Conservation (phyloP, 768 basidiomycete species). For the Russula dissimulans region DNA sequence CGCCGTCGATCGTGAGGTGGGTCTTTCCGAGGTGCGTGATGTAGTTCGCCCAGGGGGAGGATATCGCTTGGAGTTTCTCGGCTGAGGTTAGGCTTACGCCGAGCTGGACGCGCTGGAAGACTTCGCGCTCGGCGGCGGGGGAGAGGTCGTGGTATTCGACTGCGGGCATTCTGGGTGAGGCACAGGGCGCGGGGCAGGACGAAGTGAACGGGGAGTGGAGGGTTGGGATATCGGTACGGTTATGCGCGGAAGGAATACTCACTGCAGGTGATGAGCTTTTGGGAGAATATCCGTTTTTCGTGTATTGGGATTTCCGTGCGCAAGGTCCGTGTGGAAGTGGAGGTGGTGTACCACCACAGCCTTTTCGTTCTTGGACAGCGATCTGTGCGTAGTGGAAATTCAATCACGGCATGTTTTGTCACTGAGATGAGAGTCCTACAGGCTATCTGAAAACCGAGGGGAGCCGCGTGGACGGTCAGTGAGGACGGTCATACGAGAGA, state of each 20-base stretch:
- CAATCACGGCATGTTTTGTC: background rate
- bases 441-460: conserved; percentile 35
- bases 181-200: background rate
- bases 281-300: conserved; percentile 41
- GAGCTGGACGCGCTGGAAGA: conserved; percentile 75
- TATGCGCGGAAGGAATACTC: background rate
- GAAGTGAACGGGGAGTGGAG: background rate
- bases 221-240: background rate
- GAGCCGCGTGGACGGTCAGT: background rate
- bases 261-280: conserved; percentile 60
- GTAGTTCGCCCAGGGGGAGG: conserved; percentile 63
- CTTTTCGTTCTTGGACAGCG: conserved; percentile 48
- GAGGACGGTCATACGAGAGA: background rate
- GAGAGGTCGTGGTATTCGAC: conserved; percentile 59
- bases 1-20: conserved; percentile 49
- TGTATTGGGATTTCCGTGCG: conserved; percentile 45
- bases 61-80: conserved; percentile 73
- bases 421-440: conserved; percentile 32
- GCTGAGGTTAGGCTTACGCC: conserved; percentile 66
- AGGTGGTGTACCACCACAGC: conserved; percentile 50
- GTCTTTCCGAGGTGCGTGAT: conserved; percentile 46
- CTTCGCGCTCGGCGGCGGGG: conserved; percentile 58
- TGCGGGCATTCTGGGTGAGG: conserved; percentile 22
- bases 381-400: conserved; percentile 30
- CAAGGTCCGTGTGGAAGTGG: conserved; percentile 34